Percentiles rank a stretch among this genome's conserved stretches.
Conservation (phyloP, 108 stramenopile genomes). For the Skeletonema grethae region DNA sequence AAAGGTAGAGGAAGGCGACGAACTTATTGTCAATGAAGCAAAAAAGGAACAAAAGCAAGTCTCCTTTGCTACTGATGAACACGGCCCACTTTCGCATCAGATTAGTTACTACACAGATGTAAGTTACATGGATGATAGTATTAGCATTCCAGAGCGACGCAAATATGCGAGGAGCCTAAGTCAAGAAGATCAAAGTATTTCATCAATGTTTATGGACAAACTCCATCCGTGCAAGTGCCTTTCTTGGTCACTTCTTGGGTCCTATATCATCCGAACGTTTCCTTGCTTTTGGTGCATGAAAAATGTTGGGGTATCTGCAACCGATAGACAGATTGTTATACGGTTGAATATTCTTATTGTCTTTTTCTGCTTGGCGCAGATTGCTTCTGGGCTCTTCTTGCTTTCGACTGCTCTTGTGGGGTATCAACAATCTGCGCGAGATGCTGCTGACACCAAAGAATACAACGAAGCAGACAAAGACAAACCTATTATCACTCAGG, state of each 20-base stretch:
- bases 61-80: neutral
- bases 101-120: neutral
- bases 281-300: conserved; percentile 53
- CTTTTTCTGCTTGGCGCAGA: conserved; percentile 57
- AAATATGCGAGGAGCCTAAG: neutral
- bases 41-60: neutral
- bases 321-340: conserved; percentile 67
- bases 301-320: conserved; percentile 40
- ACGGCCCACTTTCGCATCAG: neutral
- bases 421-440: conserved; percentile 2
- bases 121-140: neutral
- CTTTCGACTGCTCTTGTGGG: conserved; percentile 26
- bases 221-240: conserved; percentile 8
- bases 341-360: conserved; percentile 68
- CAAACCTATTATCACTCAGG: conserved; percentile 18
- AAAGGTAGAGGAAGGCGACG: conserved; percentile 3
- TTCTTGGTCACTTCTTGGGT: conserved; percentile 35
- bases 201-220: neutral
- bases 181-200: neutral
- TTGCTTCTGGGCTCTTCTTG: conserved; percentile 49
- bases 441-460: neutral
- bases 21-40: neutral
- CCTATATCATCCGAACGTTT: conserved; percentile 36
- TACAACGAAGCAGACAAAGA: neutral
- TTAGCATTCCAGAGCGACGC: neutral